Conservation (phyloP, 176 grass and related monocot genomes). For the Avena atlantica region DNA sequence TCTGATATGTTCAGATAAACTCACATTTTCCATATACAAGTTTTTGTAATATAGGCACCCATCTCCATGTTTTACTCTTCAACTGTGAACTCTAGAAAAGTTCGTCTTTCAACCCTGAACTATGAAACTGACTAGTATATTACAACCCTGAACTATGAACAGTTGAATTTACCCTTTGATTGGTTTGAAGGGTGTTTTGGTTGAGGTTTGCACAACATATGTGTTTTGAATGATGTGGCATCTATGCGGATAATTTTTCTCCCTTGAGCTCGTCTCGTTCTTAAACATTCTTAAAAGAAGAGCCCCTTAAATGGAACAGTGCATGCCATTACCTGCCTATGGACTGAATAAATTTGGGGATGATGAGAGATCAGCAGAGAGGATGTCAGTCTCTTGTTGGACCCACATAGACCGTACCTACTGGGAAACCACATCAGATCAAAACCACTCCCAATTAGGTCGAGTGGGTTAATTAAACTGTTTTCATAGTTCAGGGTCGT, state of each 20-base stretch:
- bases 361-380: not conserved
- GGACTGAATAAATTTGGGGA: not conserved
- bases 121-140: not conserved
- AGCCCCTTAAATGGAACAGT: not conserved
- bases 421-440: not conserved
- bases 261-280: not conserved
- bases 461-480: not conserved
- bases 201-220: not conserved
- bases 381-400: not conserved
- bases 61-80: slow-evolving; percentile 27
- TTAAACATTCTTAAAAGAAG: not conserved
- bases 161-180: slow-evolving; percentile 13
- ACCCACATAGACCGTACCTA: not conserved
- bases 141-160: not conserved
- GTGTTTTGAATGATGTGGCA: slow-evolving; percentile 23
- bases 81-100: slow-evolving; percentile 11
- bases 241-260: slow-evolving; percentile 12
- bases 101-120: not conserved
- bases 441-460: not conserved
- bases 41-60: slow-evolving; percentile 35
- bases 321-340: not conserved
- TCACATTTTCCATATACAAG: slow-evolving; percentile 10
- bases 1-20: slow-evolving; percentile 5
- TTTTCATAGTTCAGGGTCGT: slow-evolving; percentile 4
- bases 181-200: not conserved